Evolutionary conservation across 768 basidiomycete genomes (phyloP), one percentile per base, ranked within the genome.

Genomic region (Agaricus subrufescens): DNA sequence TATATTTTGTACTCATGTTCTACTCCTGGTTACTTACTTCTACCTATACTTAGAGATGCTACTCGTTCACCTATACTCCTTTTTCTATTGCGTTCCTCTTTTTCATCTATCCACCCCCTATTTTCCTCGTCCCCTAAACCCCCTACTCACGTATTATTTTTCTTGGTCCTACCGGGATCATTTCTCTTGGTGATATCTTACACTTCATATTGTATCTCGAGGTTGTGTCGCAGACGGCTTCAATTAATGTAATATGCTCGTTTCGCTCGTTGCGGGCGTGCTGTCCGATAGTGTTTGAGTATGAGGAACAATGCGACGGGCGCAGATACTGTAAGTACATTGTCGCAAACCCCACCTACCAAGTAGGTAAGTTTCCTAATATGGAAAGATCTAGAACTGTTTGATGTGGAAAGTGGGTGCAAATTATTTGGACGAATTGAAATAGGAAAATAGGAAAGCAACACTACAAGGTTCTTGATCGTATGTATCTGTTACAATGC

Each of bases 161-260:
- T 61, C 57, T 53, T 52, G 34, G 34, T 34, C 34, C 11, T 34
- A 4, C 34, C 7, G 34, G 34, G 34, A 34, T 11, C 34, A 25
- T 30, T 29, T 26, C 15, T 29, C 42, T 52, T 25, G 48, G 44
- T 29, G 50, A 40, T 54, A 34, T 34, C 34, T 47, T 48, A 39
- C 39, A 15, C 27, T 52, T 46, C 57, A 19, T 46, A 51, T 58
- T 58, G 43, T 48, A 39, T 58, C 46, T 52, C 37, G 44, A 56
- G 59, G 61, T 52, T 54, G 61, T 60, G 61, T 64, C 52, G 59
- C 60, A 57, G 60, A 61, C 59, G 6, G 61, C 63, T 62, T 64
- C 63, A 53, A 58, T 56, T 64, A 64, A 53, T 53, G 43, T 53
- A 53, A 40, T 42, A 34, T 42, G 40, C 40, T 12, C 34, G 34